These are phyloP conservation scores for Leucocoprinus leucothites DNA, from an alignment of 768 basidiomycete genomes.

Conservation along the genomic window DNA sequence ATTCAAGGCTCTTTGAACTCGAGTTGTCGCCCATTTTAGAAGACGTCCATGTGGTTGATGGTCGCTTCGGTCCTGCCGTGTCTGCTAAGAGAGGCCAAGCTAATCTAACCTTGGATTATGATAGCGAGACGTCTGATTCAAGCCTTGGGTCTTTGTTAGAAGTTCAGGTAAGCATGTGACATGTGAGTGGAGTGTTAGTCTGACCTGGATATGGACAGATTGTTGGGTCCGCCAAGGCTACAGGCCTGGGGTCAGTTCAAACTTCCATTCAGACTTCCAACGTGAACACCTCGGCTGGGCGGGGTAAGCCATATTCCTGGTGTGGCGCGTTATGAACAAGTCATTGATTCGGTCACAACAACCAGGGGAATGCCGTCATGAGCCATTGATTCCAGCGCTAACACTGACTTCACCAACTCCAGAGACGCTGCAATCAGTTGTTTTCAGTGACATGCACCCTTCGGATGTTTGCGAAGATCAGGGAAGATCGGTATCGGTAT, in stretches of 20 bases:
- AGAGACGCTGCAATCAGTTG: slow-evolving; percentile 20
- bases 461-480: background rate
- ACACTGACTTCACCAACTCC: slow-evolving; percentile 32
- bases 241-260: background rate
- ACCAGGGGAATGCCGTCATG: background rate
- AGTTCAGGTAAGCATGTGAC: slow-evolving; percentile 14
- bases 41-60: slow-evolving; percentile 23
- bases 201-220: background rate
- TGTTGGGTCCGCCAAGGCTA: slow-evolving; percentile 6
- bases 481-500: background rate
- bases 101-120: slow-evolving; percentile 10
- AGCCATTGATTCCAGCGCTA: slow-evolving; percentile 23
- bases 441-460: slow-evolving; percentile 8
- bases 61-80: slow-evolving; percentile 10
- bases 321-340: too few species aligned
- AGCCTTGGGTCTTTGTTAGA: slow-evolving; percentile 27
- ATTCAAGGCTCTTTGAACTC: slow-evolving; percentile 26
- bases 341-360: background rate
- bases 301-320: background rate
- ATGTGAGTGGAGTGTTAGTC: slow-evolving; percentile 12
- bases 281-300: background rate
- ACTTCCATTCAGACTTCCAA: background rate
- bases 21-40: slow-evolving; percentile 36
- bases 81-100: background rate
- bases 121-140: slow-evolving; percentile 21